phyloP scores from a whole-genome alignment of 371 early-diverging fungal species.

The Lichtheimia corymbifera region DNA sequence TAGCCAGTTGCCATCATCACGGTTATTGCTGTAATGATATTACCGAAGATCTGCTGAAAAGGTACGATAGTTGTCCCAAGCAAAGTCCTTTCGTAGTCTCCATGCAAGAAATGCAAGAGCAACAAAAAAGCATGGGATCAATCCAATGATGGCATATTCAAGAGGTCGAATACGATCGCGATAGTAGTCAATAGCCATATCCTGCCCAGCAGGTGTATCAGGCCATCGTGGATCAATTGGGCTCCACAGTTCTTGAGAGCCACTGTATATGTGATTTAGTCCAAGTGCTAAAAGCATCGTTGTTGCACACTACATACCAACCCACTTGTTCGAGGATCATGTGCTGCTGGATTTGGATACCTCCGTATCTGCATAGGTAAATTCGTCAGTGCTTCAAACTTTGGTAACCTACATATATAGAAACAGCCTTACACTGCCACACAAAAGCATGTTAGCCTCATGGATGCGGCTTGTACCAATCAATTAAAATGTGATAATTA shows the following conservation, averaged over 20 bases:
- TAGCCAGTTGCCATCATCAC: not conserved
- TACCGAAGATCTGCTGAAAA: conserved; percentile 53
- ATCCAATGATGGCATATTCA: conserved; percentile 50
- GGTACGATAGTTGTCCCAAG: conserved; percentile 53
- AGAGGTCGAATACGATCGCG: conserved; percentile 38
- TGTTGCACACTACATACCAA: conserved; percentile 27
- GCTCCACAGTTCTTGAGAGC: conserved; percentile 17
- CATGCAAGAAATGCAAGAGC: conserved; percentile 37
- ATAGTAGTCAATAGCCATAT: conserved; percentile 31
- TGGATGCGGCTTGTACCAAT: no score
- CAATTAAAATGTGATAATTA: conserved; percentile 6
- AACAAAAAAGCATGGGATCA: conserved; percentile 46
- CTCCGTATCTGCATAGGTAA: conserved; percentile 33
- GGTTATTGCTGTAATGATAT: not conserved
- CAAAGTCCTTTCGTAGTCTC: conserved; percentile 47
- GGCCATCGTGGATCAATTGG: conserved; percentile 34
- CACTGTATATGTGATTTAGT: conserved; percentile 13
- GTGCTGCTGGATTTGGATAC: conserved; percentile 52
- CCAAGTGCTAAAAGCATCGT: conserved; percentile 3
- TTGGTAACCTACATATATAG: not conserved
- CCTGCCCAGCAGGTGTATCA: conserved; percentile 21
- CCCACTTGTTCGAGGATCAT: conserved; percentile 47
- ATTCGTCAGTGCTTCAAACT: not conserved
- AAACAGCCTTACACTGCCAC: no score
- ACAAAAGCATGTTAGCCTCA: no score